Base-by-base conservation (phyloP, 2,329 filamentous ascomycete genomes). In the Aspergillus quadrilineatus region DNA sequence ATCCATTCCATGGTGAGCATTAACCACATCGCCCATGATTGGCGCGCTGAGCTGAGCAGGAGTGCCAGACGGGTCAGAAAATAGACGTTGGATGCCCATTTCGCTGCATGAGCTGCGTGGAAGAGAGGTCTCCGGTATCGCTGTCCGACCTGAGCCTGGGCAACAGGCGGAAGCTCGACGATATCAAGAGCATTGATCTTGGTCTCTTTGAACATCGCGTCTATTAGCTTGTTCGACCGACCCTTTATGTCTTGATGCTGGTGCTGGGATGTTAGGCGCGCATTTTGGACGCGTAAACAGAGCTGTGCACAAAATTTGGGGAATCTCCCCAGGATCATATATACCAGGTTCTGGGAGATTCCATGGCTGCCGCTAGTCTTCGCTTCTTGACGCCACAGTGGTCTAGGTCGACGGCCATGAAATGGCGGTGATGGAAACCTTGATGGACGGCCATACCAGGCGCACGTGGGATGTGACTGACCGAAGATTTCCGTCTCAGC, bases 21-120 rank as follows among this genome's bases (percentile, higher is more conserved):
- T n/a, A 47, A 26, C 68, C 65, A 70, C 37, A 65, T 62, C 37
- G 61, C 63, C 66, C 66, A 70, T 28, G 59, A 63, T 47, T 50
- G 53, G 9, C 55, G 30, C 0, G 53, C 32, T 3, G 49, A 43
- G 3, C 45, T 53, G 15, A 65, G 17, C 7, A 60, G 15, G 15
- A 62, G 39, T 2, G 60, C 45, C 7, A 65, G 22, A 4, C 68
- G 67, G 15, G 61, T 29, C 9, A 48, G 14, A 5, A 68, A 62
- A 45, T 69, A 70, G 29, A 64, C 7, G 47, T 61, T 54, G 4
- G 54, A 53, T 4, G 51, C 54, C 62, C 63, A 63, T 47, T 61
- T 49, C 45, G 63, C 65, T 4, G 47, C 36, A 22, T 55, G 61
- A 0, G 65, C 60, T 44, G 60, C 49, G 26, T 55, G 39, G 36